Evolutionary conservation across 106 monocot species (phyloP), one percentile per base, ranked within the genome.

Genomic region (Apostasia ramifera): DNA sequence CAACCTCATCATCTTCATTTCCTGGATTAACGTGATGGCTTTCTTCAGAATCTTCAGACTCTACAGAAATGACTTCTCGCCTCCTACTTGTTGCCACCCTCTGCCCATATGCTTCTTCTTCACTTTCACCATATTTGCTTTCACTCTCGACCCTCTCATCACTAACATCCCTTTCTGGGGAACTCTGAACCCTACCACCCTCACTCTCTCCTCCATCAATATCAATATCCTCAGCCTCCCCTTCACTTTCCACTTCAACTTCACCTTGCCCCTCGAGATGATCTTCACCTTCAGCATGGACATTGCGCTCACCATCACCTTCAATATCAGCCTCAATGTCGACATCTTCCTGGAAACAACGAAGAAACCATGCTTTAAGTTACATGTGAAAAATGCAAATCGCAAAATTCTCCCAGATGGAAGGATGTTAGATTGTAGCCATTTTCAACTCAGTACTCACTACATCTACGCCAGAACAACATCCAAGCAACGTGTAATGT

Each of bases 181-280:
- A 86, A 79, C 83, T 88, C 14, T 81, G 89, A 38, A 69, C 70
- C 73, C 86, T 84, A 65, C 87, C 97, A 43, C 79, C 91, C 46
- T 95, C 94, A 66, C 94, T 95, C 72, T 88, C 94, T 50, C 38
- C 87, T 39, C 83, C 83, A 14, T 90, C 90, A 66, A 15, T 50
- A 69, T 87, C 83, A 38, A 65, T 52, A 66, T 59, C 71, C 64
- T 81, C 81, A 15, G 77, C 74, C 66, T 95, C 95, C 55, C 47
- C 80, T 67, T 89, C 92, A 62, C 95, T 95, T 70, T 90, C 92
- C 55, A 73, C 84, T 66, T 94, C 93, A 74, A 65, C 81, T 70
- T 91, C 95, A 47, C 86, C 85, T 67, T 86, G 84, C 5, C 88
- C 88, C 69, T 92, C 95, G 53, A 74, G 57, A 76, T 84, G 88